A percentile compares a stretch with the other conserved stretches of the same genome.
Conservation (phyloP, 352 stramenopile species). For the Pythium brachiatum region DNA sequence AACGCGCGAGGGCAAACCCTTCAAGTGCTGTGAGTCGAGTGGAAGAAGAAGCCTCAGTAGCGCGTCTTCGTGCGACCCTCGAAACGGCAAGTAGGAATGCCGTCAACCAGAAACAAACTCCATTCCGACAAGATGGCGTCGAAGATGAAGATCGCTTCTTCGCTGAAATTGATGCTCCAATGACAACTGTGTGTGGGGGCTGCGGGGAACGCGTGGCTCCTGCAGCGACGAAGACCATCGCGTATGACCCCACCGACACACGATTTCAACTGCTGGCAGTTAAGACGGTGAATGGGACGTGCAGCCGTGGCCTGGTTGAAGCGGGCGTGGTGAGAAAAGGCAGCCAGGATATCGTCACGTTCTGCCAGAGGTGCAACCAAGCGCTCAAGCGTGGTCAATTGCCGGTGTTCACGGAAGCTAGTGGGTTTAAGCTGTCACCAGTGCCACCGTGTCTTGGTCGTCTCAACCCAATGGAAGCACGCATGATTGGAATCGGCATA, state of each 20-base stretch:
- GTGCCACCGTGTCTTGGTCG: neutral
- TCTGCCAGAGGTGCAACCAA: neutral
- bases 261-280: neutral
- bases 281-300: neutral
- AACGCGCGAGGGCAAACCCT: too few relatives aligned
- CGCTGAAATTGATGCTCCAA: conserved; percentile 2
- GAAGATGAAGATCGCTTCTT: conserved; percentile 1
- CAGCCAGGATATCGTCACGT: neutral
- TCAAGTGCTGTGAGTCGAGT: too few relatives aligned
- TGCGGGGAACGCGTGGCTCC: conserved; percentile 3
- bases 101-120: too few relatives aligned
- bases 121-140: too few relatives aligned
- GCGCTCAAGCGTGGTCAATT: neutral
- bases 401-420: conserved; percentile 5
- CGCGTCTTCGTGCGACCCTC: too few relatives aligned
- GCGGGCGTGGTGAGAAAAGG: neutral
- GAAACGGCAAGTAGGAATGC: too few relatives aligned
- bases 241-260: neutral
- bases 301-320: neutral
- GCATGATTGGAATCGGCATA: neutral
- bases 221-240: neutral
- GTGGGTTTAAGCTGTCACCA: neutral
- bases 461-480: conserved; percentile 6
- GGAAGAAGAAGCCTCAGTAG: too few relatives aligned
- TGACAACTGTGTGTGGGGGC: neutral